phyloP scores from a whole-genome alignment of 2,329 filamentous ascomycete species.

The Eutypa lata region DNA sequence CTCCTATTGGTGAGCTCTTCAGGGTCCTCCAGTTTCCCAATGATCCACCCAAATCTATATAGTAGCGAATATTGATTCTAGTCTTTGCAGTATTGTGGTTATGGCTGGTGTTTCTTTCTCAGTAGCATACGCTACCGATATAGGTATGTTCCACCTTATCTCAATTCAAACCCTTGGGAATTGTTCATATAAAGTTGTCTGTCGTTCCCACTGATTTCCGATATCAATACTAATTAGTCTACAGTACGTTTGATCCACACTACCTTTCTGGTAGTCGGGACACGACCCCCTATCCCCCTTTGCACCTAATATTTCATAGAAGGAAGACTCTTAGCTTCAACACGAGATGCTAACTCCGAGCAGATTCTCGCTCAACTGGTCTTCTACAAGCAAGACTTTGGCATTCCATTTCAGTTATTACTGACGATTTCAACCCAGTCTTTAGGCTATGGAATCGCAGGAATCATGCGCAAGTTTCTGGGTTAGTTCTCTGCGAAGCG shows the following conservation, averaged over 20 bases:
- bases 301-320: background rate
- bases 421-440: constrained; percentile 67
- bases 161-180: background rate
- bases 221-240: background rate
- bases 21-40: too few species aligned
- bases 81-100: constrained; percentile 49
- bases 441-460: constrained; percentile 66
- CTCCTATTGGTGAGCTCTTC: too few species aligned
- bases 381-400: constrained; percentile 70
- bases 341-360: background rate
- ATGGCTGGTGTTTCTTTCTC: constrained; percentile 71
- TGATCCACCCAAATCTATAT: background rate
- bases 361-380: constrained; percentile 63
- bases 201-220: background rate
- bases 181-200: background rate
- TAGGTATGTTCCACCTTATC: constrained; percentile 26
- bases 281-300: background rate
- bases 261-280: background rate
- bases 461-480: constrained; percentile 63
- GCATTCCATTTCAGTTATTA: constrained; percentile 63
- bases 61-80: background rate
- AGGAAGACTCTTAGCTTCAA: background rate
- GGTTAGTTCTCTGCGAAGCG: constrained; percentile 33
- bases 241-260: background rate
- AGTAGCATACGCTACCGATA: constrained; percentile 70